Evolutionary conservation across 495 filamentous ascomycete species (phyloP), one percentile per base, ranked within the genome.

Genomic region (Hypoxylon perforatum): DNA sequence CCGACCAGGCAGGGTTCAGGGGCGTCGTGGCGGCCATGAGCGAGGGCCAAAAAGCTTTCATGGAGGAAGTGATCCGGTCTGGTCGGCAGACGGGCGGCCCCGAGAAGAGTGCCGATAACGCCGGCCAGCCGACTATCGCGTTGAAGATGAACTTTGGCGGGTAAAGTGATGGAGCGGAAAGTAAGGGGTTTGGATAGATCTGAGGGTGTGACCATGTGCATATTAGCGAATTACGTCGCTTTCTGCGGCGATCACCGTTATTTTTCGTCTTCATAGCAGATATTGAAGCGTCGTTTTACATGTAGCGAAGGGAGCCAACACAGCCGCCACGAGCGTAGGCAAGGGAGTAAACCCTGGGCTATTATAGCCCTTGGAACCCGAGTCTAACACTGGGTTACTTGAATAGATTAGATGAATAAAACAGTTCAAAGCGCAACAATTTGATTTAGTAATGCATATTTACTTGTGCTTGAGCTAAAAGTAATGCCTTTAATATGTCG

Each of bases 91-190:
- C 63, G 33, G 48, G 52, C 4, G 75, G 64, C 54, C 75, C 62
- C 25, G 79, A 72, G 63, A 74, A 72, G 25, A 76, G 77, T 19
- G 77, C 75, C 1, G 77, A 50, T 9, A 83, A 77, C 42, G 82
- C 83, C 33, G 86, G 81, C 61, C 86, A 88, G 77, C 96, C 95
- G 12, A 96, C 80, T 61, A 99, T 99, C 84, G 92, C 92, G 51
- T 73, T 99, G 76, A 92, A 94, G 82, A 93, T 98, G 90, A 85
- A 97, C 73, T 97, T 99, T 85, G 84, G 84, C 3, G 75, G 75
- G 11, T 73, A 35, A 18, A 46, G 19, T 12, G 52, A n/a, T 5
- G 12, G 21, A 35, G 17, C 7, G 30, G 30, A 33, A 9, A 9
- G 30, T 9, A 8, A n/a, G n/a, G 28, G 0, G 14, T 3, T n/a